Evolutionary conservation across 768 basidiomycete species (phyloP).

Genomic region (Leccinum aurantiacum): DNA sequence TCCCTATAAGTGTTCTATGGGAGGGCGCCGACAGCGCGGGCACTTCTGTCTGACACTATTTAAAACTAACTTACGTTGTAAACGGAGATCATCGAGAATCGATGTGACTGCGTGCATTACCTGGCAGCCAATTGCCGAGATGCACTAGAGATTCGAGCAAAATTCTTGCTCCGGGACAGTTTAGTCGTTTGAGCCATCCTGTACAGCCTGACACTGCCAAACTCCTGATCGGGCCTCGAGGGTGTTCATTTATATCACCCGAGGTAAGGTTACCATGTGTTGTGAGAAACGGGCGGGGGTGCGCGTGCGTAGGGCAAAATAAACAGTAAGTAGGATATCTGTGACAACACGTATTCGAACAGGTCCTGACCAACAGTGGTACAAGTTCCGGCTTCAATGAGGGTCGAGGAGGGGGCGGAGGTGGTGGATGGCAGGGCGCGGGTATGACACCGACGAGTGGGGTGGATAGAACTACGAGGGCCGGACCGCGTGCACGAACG

Average conservation of each 20-base stretch:
- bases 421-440: too few species aligned
- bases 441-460: too few species aligned
- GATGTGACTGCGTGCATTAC: not conserved
- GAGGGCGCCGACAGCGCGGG: not conserved
- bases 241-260: not conserved
- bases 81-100: slow-evolving; percentile 2
- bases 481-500: too few species aligned
- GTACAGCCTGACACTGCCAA: not conserved
- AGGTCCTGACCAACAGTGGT: too few species aligned
- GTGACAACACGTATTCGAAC: too few species aligned
- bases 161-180: not conserved
- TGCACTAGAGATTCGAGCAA: not conserved
- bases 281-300: too few species aligned
- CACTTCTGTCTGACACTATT: not conserved
- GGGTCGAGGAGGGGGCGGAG: too few species aligned
- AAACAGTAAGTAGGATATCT: too few species aligned
- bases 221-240: not conserved
- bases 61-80: not conserved
- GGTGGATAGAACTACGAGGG: too few species aligned
- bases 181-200: not conserved
- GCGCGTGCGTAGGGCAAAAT: too few species aligned
- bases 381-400: too few species aligned
- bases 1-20: not conserved
- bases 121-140: not conserved
- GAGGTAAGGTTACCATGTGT: not conserved